Evolutionary conservation across 2,329 filamentous ascomycete species (phyloP), one percentile per base, ranked within the genome.

Genomic region (Lecanicillium sp.): DNA sequence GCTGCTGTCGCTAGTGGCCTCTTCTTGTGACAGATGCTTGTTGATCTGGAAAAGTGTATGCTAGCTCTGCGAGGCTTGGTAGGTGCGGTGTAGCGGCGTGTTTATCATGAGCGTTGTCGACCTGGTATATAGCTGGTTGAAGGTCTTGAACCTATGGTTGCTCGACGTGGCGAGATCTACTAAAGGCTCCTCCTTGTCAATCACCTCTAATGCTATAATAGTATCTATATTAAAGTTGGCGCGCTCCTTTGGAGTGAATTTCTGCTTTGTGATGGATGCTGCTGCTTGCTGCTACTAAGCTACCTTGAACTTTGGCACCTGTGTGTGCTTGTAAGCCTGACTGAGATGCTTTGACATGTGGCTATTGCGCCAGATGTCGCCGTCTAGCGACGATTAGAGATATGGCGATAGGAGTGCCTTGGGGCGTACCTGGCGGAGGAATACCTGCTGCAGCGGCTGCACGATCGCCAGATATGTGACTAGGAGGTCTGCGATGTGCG

Each of bases 61-160:
- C 35, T 17, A 43, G 35, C 41, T 43, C 13, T 40, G 17, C 29
- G 30, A 44, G 19, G 35, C 31, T 14, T 17, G 30, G 19, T 41
- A 34, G 4, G 27, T 25, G 19, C 17, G 30, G 19, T 44, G 27
- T 5, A 44, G 38, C 10, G 40, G 25, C 17, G 30, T 40, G 22
- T 19, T 44, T 17, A 44, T 44, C n/a, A 14, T 33, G 18, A 44
- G 35, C 15, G 17, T 44, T 20, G 25, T 44, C 9, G 29, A 30
- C 17, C 36, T 12, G 19, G 36, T 29, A 37, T 44, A 44, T 12
- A 13, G 15, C 35, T 44, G 30, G 31, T 44, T 40, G 15, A 44
- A 37, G 17, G 30, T 41, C 3, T 28, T 18, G 18, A 34, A 40
- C 12, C 8, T 37, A 25, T 44, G 27, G 25, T 44, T 44, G 15